Conservation (phyloP, 2,329 filamentous ascomycete genomes). For the Botrytis porri region DNA sequence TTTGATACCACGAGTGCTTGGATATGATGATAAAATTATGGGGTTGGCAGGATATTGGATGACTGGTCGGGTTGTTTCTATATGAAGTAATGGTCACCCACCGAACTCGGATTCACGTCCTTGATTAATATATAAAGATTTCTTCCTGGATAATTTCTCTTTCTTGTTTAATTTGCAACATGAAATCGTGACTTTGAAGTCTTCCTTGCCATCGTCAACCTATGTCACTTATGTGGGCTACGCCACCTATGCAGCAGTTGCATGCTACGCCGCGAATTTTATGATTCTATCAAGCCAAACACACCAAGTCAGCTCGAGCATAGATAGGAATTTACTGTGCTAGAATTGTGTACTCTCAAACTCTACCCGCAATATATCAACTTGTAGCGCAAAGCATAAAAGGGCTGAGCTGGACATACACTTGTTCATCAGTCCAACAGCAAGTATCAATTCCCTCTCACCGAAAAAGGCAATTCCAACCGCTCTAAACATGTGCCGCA, state of each 20-base stretch:
- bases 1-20: conserved; percentile 16
- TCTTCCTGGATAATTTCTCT: background rate
- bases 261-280: background rate
- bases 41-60: background rate
- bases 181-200: too few relatives aligned
- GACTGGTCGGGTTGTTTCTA: background rate
- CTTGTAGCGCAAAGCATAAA: background rate
- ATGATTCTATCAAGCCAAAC: background rate
- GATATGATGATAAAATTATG: conserved; percentile 6
- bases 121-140: conserved; percentile 6
- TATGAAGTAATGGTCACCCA: background rate
- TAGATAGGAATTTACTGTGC: background rate
- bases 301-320: background rate
- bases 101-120: background rate
- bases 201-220: background rate
- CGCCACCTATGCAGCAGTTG: too few relatives aligned
- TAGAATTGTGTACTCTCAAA: background rate
- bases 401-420: background rate
- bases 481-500: background rate
- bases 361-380: background rate
- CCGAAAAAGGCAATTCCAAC: background rate
- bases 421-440: background rate
- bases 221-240: background rate
- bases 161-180: background rate
- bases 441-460: background rate